Base-by-base conservation (phyloP, 805 yeast genomes). In the Starmerella potacharoeniae region DNA sequence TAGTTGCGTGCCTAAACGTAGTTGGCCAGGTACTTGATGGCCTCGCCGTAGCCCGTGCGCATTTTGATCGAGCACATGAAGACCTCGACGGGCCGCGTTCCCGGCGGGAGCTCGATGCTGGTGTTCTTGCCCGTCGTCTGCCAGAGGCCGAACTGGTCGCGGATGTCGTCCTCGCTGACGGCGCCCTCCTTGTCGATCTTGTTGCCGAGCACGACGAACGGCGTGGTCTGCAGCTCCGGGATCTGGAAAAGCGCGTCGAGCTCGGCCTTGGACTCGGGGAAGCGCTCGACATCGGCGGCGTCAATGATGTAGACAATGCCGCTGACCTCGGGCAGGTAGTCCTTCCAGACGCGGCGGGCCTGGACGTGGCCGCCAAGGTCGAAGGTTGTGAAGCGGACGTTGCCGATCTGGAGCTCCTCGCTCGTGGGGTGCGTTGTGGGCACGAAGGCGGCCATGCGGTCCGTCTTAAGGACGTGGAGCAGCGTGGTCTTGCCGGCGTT, bases 341-440 rank as follows among this genome's bases (percentile, higher is more conserved):
- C 97, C 70, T 90, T 90, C 99, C 99, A 93, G 68, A 93, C 82
- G 74, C 98, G 88, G 75, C 99, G 90, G 50, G 99, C 97, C 74
- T 91, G 97, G 71, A 81, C 84, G 76, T 93, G 99, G 45, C 99
- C 99, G 73, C 99, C 99, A 64, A 93, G 78, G 71, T 93, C 99
- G 66, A 93, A 93, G 33, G 99, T 93, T 58, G 99, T 93, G 78
- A 93, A 93, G 71, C 91, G 84, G 59, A 91, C 95, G 64, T 86
- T 84, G 64, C 97, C 98, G 65, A 93, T 93, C 59, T 97, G 90
- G 66, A 93, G 79, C 71, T 93, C 99, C 73, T 93, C 99, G 30
- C 96, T 88, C 17, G 99, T 73, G 17, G 99, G 99, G 71, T 93
- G 99, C 72, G 90, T 81, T 33, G 99, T 93, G 65, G 98, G 98